A percentile compares a stretch with the other conserved stretches of the same genome.
Conservation (phyloP, 2,329 filamentous ascomycete species). For the Exophiala sp. region DNA sequence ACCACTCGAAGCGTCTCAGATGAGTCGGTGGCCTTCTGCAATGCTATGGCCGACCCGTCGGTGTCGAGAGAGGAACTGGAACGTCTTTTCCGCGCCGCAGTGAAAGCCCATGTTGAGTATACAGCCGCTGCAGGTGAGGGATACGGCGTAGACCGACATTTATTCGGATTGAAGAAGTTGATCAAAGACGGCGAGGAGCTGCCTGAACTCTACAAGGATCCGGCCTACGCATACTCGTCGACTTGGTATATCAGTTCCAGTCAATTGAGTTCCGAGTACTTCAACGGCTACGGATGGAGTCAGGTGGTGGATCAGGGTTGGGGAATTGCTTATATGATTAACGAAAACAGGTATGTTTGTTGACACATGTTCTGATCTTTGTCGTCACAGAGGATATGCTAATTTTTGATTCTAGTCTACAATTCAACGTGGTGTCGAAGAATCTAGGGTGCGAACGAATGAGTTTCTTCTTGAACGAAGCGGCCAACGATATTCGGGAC, state of each 20-base stretch:
- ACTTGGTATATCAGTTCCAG: slow-evolving; percentile 86
- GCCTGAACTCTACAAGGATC: slow-evolving; percentile 79
- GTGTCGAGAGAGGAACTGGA: slow-evolving; percentile 60
- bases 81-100: slow-evolving; percentile 72
- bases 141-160: slow-evolving; percentile 87
- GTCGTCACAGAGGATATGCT: background rate
- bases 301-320: slow-evolving; percentile 95
- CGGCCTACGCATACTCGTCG: slow-evolving; percentile 72
- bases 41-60: slow-evolving; percentile 68
- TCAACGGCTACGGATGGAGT: slow-evolving; percentile 98
- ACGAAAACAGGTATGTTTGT: slow-evolving; percentile 73
- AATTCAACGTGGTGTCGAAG: slow-evolving; percentile 98
- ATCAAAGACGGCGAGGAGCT: slow-evolving; percentile 72
- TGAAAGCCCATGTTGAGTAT: slow-evolving; percentile 80
- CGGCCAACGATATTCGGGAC: slow-evolving; percentile 81
- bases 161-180: slow-evolving; percentile 95
- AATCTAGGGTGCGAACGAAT: slow-evolving; percentile 82
- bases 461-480: slow-evolving; percentile 94
- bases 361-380: too few species aligned
- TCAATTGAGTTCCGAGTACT: slow-evolving; percentile 92
- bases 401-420: slow-evolving; percentile 55
- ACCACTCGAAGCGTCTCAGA: slow-evolving; percentile 90
- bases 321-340: slow-evolving; percentile 99
- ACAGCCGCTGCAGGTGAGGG: slow-evolving; percentile 84
- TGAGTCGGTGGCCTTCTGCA: slow-evolving; percentile 84